Percentiles rank a stretch among this genome's conserved stretches.
Conservation (phyloP, 306 rosid species). For the Comarum palustre region DNA sequence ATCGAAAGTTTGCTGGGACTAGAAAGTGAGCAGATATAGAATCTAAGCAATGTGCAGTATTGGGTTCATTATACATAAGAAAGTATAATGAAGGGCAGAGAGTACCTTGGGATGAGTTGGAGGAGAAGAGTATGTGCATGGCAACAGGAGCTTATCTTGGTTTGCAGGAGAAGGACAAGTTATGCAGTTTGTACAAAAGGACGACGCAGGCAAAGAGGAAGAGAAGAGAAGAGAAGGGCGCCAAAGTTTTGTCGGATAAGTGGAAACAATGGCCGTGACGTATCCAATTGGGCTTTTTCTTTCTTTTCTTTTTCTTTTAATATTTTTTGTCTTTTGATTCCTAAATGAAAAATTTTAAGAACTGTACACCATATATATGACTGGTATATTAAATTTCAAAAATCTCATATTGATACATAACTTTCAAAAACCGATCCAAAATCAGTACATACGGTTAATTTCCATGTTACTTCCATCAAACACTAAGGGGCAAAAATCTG, state of each 20-base stretch:
- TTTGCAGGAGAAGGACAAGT: background rate
- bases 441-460: no score
- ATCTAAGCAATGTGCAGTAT: background rate
- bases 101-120: slow-evolving; percentile 10
- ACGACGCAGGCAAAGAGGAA: background rate
- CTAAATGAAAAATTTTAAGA: no score
- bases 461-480: no score
- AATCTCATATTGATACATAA: no score
- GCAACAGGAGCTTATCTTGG: slow-evolving; percentile 3
- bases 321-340: background rate
- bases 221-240: slow-evolving; percentile 1
- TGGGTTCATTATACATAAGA: background rate
- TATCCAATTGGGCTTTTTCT: slow-evolving; percentile 1
- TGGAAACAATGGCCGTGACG: slow-evolving; percentile 30
- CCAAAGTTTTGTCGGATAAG: slow-evolving; percentile 25
- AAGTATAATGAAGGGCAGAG: no score
- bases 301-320: background rate
- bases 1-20: background rate
- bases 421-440: no score
- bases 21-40: background rate
- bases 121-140: slow-evolving; percentile 18
- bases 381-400: no score
- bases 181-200: background rate
- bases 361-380: no score
- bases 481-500: no score